Evolutionary conservation across 331 rosid species (phyloP).

Genomic region (Quercus tomentella): DNA sequence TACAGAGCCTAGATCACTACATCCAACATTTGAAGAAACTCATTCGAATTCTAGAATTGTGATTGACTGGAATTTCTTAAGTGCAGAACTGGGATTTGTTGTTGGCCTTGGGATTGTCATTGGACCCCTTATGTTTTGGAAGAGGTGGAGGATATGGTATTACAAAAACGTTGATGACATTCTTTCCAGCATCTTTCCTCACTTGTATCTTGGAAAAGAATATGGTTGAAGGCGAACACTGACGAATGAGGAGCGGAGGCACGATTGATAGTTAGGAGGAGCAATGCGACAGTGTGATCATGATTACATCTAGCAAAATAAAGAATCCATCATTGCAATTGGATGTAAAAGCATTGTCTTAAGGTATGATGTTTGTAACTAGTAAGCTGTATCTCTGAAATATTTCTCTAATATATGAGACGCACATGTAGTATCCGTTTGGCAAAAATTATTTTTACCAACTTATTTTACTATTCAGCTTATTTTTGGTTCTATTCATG

Average conservation of each 20-base stretch:
- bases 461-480: too few species aligned
- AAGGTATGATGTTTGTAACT: too few species aligned
- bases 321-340: too few species aligned
- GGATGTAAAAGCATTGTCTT: too few species aligned
- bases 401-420: too few species aligned
- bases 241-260: neutral
- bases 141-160: constrained; percentile 15
- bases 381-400: too few species aligned
- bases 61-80: constrained; percentile 15
- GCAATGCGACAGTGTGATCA: neutral
- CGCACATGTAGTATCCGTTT: too few species aligned
- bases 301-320: too few species aligned
- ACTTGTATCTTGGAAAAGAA: neutral
- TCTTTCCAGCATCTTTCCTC: constrained; percentile 9
- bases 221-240: neutral
- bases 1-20: neutral
- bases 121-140: constrained; percentile 9
- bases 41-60: neutral
- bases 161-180: neutral
- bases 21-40: neutral
- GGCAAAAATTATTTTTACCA: too few species aligned
- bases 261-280: neutral
- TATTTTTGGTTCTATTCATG: too few species aligned
- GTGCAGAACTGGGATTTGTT: constrained; percentile 12
- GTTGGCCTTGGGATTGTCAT: constrained; percentile 24